Percentiles rank a stretch among this genome's conserved stretches.
phyloP scores from a whole-genome alignment of 176 grass and related monocot species.

The Poa pratensis region DNA sequence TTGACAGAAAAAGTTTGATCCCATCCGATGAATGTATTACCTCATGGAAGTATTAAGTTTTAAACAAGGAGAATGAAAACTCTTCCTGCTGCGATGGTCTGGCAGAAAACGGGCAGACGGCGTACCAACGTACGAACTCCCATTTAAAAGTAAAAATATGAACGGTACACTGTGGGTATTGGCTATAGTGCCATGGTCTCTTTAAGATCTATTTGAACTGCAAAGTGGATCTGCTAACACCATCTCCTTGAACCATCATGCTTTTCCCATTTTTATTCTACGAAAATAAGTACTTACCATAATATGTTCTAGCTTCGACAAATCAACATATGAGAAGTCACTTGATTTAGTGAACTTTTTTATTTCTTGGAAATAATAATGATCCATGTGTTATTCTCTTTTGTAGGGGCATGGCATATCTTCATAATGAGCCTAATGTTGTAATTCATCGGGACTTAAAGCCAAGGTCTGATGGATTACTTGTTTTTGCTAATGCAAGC shows the following conservation, averaged over 20 bases:
- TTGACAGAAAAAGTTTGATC: too few relatives aligned
- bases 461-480: conserved; percentile 61
- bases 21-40: too few relatives aligned
- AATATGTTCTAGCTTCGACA: not conserved
- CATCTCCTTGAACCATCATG: conserved; percentile 8
- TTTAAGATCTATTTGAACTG: conserved; percentile 19
- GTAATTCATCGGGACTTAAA: conserved; percentile 96
- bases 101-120: too few relatives aligned
- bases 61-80: too few relatives aligned
- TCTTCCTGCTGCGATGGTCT: too few relatives aligned
- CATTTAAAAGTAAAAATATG: too few relatives aligned
- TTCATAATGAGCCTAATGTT: conserved; percentile 99
- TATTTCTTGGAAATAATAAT: not conserved
- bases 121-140: too few relatives aligned
- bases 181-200: not conserved
- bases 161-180: not conserved
- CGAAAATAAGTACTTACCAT: not conserved
- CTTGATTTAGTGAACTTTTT: conserved; percentile 18
- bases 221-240: not conserved
- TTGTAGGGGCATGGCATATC: conserved; percentile 96
- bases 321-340: not conserved
- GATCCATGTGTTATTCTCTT: conserved; percentile 23
- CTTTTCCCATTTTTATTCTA: not conserved
- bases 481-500: conserved; percentile 35
- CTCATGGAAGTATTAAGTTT: too few relatives aligned